These are phyloP conservation scores for Mycena capillaripes DNA, from an alignment of 768 basidiomycete genomes.

Conservation along the genomic window DNA sequence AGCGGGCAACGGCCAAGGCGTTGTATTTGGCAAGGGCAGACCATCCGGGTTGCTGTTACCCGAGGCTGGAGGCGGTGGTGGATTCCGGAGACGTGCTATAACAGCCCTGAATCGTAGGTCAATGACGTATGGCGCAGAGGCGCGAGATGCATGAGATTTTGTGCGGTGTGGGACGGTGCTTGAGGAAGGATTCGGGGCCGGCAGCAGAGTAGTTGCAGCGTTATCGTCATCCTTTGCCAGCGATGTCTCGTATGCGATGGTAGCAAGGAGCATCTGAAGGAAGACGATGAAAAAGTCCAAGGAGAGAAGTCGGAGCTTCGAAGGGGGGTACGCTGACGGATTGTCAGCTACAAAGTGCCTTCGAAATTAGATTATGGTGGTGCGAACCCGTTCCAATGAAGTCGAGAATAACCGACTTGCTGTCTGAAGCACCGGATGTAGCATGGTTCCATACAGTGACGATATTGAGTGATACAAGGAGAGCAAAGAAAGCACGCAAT, in stretches of 20 bases:
- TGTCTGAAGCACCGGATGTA: conserved; percentile 63
- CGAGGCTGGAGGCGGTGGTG: conserved; percentile 55
- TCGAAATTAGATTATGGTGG: background rate
- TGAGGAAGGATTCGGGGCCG: conserved; percentile 40
- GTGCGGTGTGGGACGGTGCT: conserved; percentile 38
- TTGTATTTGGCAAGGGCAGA: conserved; percentile 74
- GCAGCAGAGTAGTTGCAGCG: conserved; percentile 27
- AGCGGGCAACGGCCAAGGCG: conserved; percentile 64
- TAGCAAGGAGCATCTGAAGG: conserved; percentile 76
- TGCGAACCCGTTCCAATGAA: conserved; percentile 83
- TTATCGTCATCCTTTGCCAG: conserved; percentile 55
- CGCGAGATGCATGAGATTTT: conserved; percentile 42
- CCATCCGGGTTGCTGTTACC: conserved; percentile 42
- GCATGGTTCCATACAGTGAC: conserved; percentile 75
- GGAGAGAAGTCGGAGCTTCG: conserved; percentile 72
- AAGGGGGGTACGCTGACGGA: conserved; percentile 68
- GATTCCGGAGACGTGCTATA: conserved; percentile 68
- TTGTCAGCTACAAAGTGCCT: conserved; percentile 11
- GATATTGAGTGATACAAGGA: conserved; percentile 70
- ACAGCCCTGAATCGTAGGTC: conserved; percentile 73
- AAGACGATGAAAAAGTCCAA: conserved; percentile 78
- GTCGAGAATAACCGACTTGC: conserved; percentile 79
- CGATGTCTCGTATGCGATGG: conserved; percentile 77
- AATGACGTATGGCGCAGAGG: conserved; percentile 64
- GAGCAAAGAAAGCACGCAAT: conserved; percentile 76